Evolutionary conservation across 257 asterid species (phyloP).

Genomic region (Penstemon barbatus): DNA sequence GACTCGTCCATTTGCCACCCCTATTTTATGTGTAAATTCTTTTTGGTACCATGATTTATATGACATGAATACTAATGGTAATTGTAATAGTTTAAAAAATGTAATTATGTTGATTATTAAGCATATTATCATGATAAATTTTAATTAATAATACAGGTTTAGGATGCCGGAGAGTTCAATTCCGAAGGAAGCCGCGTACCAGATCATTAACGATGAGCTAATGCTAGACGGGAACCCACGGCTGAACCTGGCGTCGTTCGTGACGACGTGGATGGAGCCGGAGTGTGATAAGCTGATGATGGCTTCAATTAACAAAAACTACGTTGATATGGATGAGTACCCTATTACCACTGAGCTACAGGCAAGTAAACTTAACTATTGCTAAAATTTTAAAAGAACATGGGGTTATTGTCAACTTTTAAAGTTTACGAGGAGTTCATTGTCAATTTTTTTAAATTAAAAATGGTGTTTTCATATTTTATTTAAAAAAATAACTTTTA

Average conservation of each 20-base stretch:
- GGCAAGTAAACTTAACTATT: conserved; percentile 33
- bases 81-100: no score
- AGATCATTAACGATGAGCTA: conserved; percentile 90
- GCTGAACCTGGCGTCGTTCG: conserved; percentile 85
- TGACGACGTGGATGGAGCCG: conserved; percentile 98
- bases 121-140: background rate
- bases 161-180: conserved; percentile 79
- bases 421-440: no score
- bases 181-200: conserved; percentile 93
- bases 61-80: no score
- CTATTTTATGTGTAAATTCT: no score
- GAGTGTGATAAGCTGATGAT: conserved; percentile 88
- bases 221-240: conserved; percentile 95
- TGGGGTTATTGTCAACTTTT: no score
- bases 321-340: conserved; percentile 96
- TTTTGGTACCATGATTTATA: no score
- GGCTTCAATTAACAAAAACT: conserved; percentile 74
- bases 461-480: no score
- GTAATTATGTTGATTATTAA: no score
- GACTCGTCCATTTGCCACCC: no score
- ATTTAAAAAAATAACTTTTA: no score
- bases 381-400: no score
- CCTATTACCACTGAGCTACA: conserved; percentile 93
- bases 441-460: no score
- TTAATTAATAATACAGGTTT: conserved; percentile 37